Evolutionary conservation across 495 filamentous ascomycete genomes (phyloP).

Genomic region (Podospora sp.): DNA sequence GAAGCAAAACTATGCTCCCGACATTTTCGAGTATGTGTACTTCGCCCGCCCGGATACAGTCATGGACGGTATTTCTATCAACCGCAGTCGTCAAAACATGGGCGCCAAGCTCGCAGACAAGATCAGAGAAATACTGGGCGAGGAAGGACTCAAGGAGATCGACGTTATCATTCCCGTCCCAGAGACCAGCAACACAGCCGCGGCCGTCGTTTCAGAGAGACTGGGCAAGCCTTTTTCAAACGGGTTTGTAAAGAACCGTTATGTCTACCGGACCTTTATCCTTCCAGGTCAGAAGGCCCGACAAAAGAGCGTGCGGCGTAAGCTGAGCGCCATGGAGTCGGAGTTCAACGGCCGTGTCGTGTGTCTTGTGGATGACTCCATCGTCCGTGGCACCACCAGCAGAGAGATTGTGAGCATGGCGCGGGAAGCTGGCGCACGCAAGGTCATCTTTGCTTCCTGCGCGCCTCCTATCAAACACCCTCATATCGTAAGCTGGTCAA

Average conservation of each 20-base stretch:
- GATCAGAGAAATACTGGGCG: constrained; percentile 70
- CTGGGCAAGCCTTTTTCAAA: constrained; percentile 79
- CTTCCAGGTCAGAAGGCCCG: constrained; percentile 86
- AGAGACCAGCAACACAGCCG: constrained; percentile 68
- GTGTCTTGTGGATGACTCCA: constrained; percentile 87
- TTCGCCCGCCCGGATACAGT: constrained; percentile 87
- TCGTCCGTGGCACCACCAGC: constrained; percentile 89
- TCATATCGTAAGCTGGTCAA: constrained; percentile 42
- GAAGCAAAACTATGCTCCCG: constrained; percentile 76
- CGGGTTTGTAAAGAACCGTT: constrained; percentile 86
- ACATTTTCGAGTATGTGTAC: constrained; percentile 92
- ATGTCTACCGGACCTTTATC: constrained; percentile 95
- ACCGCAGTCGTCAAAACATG: constrained; percentile 89
- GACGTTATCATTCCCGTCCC: constrained; percentile 63
- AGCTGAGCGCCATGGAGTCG: constrained; percentile 81
- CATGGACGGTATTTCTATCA: constrained; percentile 92
- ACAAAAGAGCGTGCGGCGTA: constrained; percentile 75
- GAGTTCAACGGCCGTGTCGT: constrained; percentile 88
- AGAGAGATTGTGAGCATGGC: constrained; percentile 94
- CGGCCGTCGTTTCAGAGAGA: constrained; percentile 73
- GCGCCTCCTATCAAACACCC: constrained; percentile 78
- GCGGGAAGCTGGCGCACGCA: constrained; percentile 83
- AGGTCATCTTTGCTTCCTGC: constrained; percentile 88
- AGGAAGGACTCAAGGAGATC: constrained; percentile 77
- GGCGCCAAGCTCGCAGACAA: constrained; percentile 82